A percentile compares a stretch with the other conserved stretches of the same genome.
phyloP scores from a whole-genome alignment of 345 rosid species.

The Dipteronia dyeriana region DNA sequence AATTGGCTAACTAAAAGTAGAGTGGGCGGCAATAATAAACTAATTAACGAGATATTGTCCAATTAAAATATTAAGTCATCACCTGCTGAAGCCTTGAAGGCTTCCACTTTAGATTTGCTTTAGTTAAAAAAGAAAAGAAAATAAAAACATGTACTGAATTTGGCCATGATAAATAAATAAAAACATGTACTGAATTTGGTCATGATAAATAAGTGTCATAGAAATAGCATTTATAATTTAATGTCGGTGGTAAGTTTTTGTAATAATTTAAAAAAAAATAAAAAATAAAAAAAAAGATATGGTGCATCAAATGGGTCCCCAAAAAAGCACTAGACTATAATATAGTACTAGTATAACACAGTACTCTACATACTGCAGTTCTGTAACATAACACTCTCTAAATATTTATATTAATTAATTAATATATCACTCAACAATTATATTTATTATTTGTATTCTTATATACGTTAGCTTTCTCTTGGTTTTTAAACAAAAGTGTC shows the following conservation, averaged over 20 bases:
- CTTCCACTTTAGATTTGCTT: neutral
- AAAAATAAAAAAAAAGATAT: too few species aligned
- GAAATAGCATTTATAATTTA: neutral
- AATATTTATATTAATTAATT: too few species aligned
- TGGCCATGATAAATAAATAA: too few species aligned
- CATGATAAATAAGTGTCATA: neutral
- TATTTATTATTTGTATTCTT: too few species aligned
- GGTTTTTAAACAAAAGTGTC: neutral
- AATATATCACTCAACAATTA: too few species aligned
- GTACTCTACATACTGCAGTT: too few species aligned
- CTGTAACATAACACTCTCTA: too few species aligned
- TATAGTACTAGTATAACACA: too few species aligned
- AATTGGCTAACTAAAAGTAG: neutral
- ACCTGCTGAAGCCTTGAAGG: neutral
- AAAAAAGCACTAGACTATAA: neutral
- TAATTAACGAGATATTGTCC: neutral
- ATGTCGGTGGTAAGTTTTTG: neutral
- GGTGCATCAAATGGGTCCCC: neutral
- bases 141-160: too few species aligned
- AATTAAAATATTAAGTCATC: neutral
- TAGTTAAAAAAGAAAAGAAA: too few species aligned
- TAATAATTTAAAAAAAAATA: too few species aligned
- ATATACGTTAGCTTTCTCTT: neutral
- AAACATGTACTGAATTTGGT: neutral
- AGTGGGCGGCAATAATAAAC: neutral